Conservation (phyloP, 2,329 filamentous ascomycete genomes). For the Aspergillus fischeri region DNA sequence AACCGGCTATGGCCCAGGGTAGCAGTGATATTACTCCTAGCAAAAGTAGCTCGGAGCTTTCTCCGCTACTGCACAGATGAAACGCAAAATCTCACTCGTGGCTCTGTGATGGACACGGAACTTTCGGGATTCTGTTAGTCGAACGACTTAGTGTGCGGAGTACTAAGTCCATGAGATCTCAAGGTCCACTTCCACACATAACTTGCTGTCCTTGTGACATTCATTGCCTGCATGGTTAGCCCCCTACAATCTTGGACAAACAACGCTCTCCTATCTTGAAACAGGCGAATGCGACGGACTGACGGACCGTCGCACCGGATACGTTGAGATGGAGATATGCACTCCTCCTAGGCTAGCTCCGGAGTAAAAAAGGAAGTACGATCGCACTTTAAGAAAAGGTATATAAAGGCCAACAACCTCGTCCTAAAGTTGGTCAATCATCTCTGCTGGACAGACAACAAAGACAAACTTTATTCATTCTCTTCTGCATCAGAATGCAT, state of each 20-base stretch:
- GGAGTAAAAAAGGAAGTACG: neutral
- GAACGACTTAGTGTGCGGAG: neutral
- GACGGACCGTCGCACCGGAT: constrained; percentile 13
- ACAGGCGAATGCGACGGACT: constrained; percentile 9
- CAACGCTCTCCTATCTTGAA: constrained; percentile 11
- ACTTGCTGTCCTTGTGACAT: neutral
- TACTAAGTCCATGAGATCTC: constrained; percentile 1
- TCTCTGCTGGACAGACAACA: constrained; percentile 26
- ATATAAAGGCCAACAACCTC: constrained; percentile 18
- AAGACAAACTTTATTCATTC: constrained; percentile 6
- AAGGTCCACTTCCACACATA: neutral
- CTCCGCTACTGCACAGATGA: constrained; percentile 10
- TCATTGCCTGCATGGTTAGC: neutral
- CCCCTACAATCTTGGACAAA: neutral
- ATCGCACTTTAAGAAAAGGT: neutral
- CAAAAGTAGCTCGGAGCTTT: constrained; percentile 12
- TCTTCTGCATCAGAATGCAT: constrained; percentile 21
- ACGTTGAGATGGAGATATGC: neutral
- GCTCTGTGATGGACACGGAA: neutral
- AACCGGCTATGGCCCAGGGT: neutral
- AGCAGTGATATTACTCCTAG: neutral
- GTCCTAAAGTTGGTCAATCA: constrained; percentile 11
- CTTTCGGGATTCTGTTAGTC: neutral
- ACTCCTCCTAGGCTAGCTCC: constrained; percentile 7
- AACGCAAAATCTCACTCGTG: constrained; percentile 1